Evolutionary conservation across 441 rosid species (phyloP).

Genomic region (Gossypium trilobum): DNA sequence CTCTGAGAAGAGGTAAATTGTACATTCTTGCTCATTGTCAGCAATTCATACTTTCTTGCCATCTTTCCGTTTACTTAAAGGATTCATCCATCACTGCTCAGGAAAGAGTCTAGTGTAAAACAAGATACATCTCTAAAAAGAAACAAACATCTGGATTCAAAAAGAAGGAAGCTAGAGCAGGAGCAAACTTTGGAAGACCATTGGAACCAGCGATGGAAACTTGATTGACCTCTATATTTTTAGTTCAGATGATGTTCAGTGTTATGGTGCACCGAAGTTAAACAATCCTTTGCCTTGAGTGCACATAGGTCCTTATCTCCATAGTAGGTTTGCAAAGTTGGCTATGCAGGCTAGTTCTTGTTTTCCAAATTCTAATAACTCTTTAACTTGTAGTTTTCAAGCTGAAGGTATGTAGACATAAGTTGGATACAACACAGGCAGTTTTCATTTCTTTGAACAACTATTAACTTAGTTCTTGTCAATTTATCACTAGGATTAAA

Average conservation of each 20-base stretch:
- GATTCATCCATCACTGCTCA: constrained; percentile 24
- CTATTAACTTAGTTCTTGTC: not conserved
- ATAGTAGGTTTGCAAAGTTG: not conserved
- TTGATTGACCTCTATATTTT: constrained; percentile 58
- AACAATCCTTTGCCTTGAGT: not conserved
- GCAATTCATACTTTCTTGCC: not conserved
- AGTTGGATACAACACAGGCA: not conserved
- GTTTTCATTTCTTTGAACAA: not conserved
- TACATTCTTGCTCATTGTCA: not conserved
- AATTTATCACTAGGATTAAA: not conserved
- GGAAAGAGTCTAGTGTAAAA: constrained; percentile 42
- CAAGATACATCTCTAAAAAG: constrained; percentile 23
- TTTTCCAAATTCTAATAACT: not conserved
- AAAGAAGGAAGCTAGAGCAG: constrained; percentile 39
- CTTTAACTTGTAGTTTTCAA: not conserved
- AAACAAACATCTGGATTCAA: constrained; percentile 28
- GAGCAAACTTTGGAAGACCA: constrained; percentile 22
- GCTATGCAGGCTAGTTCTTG: not conserved
- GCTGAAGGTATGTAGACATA: not conserved
- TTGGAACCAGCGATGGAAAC: constrained; percentile 30
- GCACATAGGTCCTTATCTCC: not conserved
- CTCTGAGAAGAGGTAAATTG: constrained; percentile 51
- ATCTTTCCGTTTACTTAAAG: constrained; percentile 13
- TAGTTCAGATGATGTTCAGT: not conserved
- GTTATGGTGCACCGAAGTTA: not conserved